Conservation (phyloP, 768 basidiomycete genomes). For the Termitomyces sp. region DNA sequence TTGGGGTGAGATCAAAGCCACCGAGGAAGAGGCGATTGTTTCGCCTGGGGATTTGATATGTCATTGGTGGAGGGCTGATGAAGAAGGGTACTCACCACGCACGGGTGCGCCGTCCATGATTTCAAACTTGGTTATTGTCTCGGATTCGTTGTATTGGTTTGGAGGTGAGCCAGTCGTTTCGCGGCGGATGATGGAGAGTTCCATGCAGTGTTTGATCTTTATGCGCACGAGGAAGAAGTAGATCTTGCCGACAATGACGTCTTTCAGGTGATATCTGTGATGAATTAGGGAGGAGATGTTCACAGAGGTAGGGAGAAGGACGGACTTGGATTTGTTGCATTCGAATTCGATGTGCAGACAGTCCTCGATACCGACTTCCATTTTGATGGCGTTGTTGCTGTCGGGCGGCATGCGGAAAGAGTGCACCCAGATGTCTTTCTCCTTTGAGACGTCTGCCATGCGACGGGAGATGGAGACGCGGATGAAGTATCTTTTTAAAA, state of each 20-base stretch:
- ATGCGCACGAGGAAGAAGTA: conserved; percentile 93
- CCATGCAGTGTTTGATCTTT: conserved; percentile 99
- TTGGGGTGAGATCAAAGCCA: conserved; percentile 97
- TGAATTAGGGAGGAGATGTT: conserved; percentile 32
- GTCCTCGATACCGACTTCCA: conserved; percentile 99
- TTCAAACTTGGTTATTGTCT: conserved; percentile 99
- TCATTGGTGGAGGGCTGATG: neutral
- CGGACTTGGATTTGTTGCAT: conserved; percentile 98
- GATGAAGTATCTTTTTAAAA: too few species aligned
- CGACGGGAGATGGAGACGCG: conserved; percentile 84
- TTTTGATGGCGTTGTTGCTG: conserved; percentile 96
- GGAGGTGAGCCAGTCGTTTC: conserved; percentile 97
- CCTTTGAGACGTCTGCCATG: conserved; percentile 94
- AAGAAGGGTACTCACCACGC: conserved; percentile 54
- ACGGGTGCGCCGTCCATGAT: conserved; percentile 99
- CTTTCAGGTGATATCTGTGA: too few species aligned
- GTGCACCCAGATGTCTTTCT: conserved; percentile 96
- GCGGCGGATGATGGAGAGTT: conserved; percentile 93
- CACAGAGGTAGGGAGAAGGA: conserved; percentile 14
- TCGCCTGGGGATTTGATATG: conserved; percentile 57
- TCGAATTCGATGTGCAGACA: conserved; percentile 99
- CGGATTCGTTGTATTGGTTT: conserved; percentile 99
- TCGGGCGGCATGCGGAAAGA: too few species aligned
- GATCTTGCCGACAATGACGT: too few species aligned
- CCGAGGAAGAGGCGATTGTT: conserved; percentile 97